A percentile compares a stretch with the other conserved stretches of the same genome.
These are phyloP conservation scores for Ophiostoma montium DNA, from an alignment of 2,329 filamentous ascomycete genomes.

Conservation along the genomic window DNA sequence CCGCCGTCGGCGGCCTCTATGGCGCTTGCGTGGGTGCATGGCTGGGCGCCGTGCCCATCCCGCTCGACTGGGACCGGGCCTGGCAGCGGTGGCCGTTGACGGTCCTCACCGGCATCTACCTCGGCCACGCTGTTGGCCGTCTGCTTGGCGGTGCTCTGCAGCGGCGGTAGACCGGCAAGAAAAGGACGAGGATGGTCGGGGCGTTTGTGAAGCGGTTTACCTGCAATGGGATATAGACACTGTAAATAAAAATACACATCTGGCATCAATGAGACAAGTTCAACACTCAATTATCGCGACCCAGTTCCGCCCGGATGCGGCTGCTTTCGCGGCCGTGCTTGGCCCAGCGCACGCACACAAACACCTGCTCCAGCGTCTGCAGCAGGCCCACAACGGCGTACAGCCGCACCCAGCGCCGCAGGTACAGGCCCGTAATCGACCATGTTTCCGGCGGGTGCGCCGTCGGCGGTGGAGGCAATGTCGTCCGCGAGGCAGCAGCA, in stretches of 20 bases:
- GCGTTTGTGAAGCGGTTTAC: too few species aligned
- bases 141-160: slow-evolving; percentile 37
- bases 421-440: slow-evolving; percentile 7
- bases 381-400: slow-evolving; percentile 7
- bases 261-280: too few species aligned
- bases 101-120: slow-evolving; percentile 68
- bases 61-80: slow-evolving; percentile 94
- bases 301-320: slow-evolving; percentile 6
- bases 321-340: slow-evolving; percentile 8
- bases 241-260: too few species aligned
- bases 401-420: slow-evolving; percentile 13
- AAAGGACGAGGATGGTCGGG: background rate
- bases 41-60: slow-evolving; percentile 89
- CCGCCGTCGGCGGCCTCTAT: slow-evolving; percentile 68
- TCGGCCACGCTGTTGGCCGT: slow-evolving; percentile 62
- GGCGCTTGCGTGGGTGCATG: slow-evolving; percentile 73
- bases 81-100: slow-evolving; percentile 99
- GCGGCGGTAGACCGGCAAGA: background rate
- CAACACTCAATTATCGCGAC: too few species aligned
- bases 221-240: too few species aligned
- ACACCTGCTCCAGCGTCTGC: slow-evolving; percentile 3
- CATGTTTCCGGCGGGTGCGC: slow-evolving; percentile 6
- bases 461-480: background rate
- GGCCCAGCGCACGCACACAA: slow-evolving; percentile 5
- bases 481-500: background rate